These are phyloP conservation scores for Phytophthora citricola DNA, from an alignment of 352 stramenopile genomes.

Conservation along the genomic window DNA sequence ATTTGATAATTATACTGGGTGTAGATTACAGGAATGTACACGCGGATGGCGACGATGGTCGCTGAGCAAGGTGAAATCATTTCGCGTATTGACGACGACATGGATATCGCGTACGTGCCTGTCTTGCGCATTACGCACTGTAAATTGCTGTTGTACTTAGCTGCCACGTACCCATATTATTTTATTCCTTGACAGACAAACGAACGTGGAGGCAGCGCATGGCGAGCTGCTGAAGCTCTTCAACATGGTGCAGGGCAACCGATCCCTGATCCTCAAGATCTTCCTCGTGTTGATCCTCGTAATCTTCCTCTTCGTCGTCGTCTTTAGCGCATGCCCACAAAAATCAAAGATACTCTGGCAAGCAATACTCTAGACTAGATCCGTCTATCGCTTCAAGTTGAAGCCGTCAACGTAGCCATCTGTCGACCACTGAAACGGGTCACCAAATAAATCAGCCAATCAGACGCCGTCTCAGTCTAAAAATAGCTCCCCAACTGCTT, in stretches of 20 bases:
- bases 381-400: neutral
- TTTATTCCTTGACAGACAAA: slow-evolving; percentile 46
- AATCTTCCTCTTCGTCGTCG: slow-evolving; percentile 88
- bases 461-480: neutral
- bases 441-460: slow-evolving; percentile 17
- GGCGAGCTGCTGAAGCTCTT: slow-evolving; percentile 85
- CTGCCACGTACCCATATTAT: neutral
- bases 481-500: slow-evolving; percentile 14
- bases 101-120: slow-evolving; percentile 83
- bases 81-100: slow-evolving; percentile 85
- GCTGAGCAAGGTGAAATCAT: slow-evolving; percentile 84
- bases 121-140: neutral
- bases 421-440: slow-evolving; percentile 15
- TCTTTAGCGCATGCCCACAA: slow-evolving; percentile 43
- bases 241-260: slow-evolving; percentile 84
- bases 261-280: slow-evolving; percentile 87
- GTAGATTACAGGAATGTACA: slow-evolving; percentile 90
- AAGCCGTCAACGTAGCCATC: slow-evolving; percentile 5
- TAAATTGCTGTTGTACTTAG: slow-evolving; percentile 10
- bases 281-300: slow-evolving; percentile 83
- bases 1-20: neutral
- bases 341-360: neutral
- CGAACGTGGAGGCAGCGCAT: slow-evolving; percentile 77
- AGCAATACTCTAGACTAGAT: no score
- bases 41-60: slow-evolving; percentile 85